Evolutionary conservation across 2,329 filamentous ascomycete genomes (phyloP), one percentile per base, ranked within the genome.

Genomic region (Fusarium udum): DNA sequence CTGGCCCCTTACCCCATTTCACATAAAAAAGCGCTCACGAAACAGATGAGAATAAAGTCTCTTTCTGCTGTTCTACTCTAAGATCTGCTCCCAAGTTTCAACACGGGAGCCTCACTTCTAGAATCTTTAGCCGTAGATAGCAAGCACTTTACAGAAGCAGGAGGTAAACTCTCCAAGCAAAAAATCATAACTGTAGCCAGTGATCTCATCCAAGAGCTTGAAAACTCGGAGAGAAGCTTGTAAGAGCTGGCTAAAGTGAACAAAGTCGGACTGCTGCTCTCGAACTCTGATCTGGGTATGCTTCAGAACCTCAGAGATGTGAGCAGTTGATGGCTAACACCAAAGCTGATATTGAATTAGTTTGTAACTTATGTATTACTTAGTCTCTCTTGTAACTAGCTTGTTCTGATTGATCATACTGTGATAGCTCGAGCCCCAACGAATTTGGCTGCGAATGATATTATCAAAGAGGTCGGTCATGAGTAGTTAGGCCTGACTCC

Each of bases 281-380:
- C 64, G 67, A 36, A 73, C 67, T 72, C 72, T 39, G 67, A 75
- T 15, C 45, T 75, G 15, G 72, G 70, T 5, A 28, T 75, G 4
- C 59, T 75, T 28, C 5, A 7, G 63, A 73, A 6, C 70, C 67
- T 9, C 46, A 49, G 20, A 48, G 62, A 22, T 64, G 67, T 37
- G 26, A 59, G 20, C 16, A 63, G 40, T 37, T 75, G 55, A 63
- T 65, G 5, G 51, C 34, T 9, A 58, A 49, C 5, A 74, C 71
- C 4, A 64, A 61, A 28, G 69, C 66, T 22, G 65, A 74, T 13
- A 49, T 52, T 28, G 58, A 52, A 10, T 48, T 72, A 2, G 52
- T 75, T 42, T 55, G 59, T 67, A 26, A 26, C 26, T 26, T 26
- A 58, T 43, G 66, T 20, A 4, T 51, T 20, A 4, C 14, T 20